These are phyloP conservation scores for Podospora australis DNA, from an alignment of 495 filamentous ascomycete species.

Conservation along the genomic window DNA sequence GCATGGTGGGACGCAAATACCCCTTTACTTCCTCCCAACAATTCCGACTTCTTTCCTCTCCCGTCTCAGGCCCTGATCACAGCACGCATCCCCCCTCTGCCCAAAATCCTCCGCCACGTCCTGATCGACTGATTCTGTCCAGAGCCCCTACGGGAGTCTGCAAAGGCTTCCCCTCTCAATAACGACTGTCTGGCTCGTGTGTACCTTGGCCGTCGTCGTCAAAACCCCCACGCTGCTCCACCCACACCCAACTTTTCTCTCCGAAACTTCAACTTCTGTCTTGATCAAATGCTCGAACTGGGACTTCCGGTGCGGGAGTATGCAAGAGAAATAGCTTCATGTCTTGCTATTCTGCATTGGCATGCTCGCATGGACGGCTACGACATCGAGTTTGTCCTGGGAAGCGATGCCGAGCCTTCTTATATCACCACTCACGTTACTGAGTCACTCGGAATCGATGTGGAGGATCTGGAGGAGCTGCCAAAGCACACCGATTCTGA, in stretches of 20 bases:
- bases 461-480: too few relatives aligned
- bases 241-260: slow-evolving; percentile 9
- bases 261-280: slow-evolving; percentile 13
- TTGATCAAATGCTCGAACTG: slow-evolving; percentile 15
- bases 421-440: too few relatives aligned
- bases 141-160: slow-evolving; percentile 2
- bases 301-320: slow-evolving; percentile 2
- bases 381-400: slow-evolving; percentile 19
- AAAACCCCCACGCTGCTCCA: slow-evolving; percentile 1
- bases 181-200: slow-evolving; percentile 23
- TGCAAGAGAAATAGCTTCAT: slow-evolving; percentile 5
- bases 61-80: slow-evolving; percentile 5
- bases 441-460: too few relatives aligned
- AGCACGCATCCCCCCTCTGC: slow-evolving; percentile 9
- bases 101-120: background rate
- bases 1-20: background rate
- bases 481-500: too few relatives aligned
- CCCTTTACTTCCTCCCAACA: background rate
- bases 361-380: slow-evolving; percentile 8
- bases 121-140: slow-evolving; percentile 25
- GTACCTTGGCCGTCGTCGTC: slow-evolving; percentile 25
- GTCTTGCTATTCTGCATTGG: slow-evolving; percentile 16
- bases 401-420: too few relatives aligned
- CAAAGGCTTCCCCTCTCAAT: slow-evolving; percentile 13
- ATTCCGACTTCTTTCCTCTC: slow-evolving; percentile 1